Evolutionary conservation across 2,329 filamentous ascomycete species (phyloP).

Genomic region (Epichloe sylvatica): DNA sequence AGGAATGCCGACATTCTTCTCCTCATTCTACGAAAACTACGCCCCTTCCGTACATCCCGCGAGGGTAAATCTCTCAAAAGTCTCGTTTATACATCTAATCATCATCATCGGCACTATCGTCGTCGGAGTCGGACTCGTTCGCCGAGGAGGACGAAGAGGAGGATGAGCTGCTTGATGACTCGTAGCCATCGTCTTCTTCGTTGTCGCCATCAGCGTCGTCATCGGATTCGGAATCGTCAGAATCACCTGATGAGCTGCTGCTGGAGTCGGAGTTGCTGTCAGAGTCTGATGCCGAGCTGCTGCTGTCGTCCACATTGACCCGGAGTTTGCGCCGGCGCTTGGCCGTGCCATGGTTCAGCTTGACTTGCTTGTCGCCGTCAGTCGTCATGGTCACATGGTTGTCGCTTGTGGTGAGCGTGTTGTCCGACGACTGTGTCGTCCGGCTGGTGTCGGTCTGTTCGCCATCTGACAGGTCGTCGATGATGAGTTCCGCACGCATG

Average conservation of each 20-base stretch:
- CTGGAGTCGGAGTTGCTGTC: constrained; percentile 19
- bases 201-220: constrained; percentile 11
- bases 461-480: constrained; percentile 39
- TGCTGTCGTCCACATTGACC: constrained; percentile 30
- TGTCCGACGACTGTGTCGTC: constrained; percentile 16
- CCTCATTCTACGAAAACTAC: no score
- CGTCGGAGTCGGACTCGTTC: constrained; percentile 21
- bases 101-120: constrained; percentile 7
- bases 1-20: neutral
- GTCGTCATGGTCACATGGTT: constrained; percentile 11
- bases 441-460: constrained; percentile 25
- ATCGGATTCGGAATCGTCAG: constrained; percentile 15
- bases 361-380: constrained; percentile 25
- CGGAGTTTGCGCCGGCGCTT: constrained; percentile 41
- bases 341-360: constrained; percentile 31
- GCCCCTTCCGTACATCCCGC: constrained; percentile 1
- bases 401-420: constrained; percentile 16
- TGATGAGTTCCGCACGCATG: constrained; percentile 46
- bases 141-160: constrained; percentile 26
- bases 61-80: neutral
- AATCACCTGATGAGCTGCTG: constrained; percentile 24
- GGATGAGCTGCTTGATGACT: constrained; percentile 29
- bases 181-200: constrained; percentile 10
- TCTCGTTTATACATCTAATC: constrained; percentile 2
- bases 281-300: constrained; percentile 21